These are phyloP conservation scores for Mucor velutinosus DNA, from an alignment of 371 early-diverging fungal species.

Conservation along the genomic window DNA sequence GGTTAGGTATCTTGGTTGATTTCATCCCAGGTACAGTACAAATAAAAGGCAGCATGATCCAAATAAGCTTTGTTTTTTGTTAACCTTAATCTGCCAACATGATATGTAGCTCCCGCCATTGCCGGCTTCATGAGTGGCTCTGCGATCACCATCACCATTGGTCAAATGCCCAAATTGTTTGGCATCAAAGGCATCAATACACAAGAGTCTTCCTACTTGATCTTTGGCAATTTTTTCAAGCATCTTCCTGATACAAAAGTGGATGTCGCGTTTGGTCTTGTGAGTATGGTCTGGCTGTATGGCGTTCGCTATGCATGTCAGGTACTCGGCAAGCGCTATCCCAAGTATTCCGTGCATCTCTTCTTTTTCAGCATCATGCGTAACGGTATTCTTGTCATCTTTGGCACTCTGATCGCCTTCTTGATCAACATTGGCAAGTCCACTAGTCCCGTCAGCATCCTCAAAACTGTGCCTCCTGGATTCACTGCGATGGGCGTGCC, in stretches of 20 bases:
- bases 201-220: slow-evolving; percentile 55
- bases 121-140: slow-evolving; percentile 77
- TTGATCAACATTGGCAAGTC: slow-evolving; percentile 43
- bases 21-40: slow-evolving; percentile 66
- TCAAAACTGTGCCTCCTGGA: slow-evolving; percentile 73
- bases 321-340: slow-evolving; percentile 38
- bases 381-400: slow-evolving; percentile 48
- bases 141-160: slow-evolving; percentile 75
- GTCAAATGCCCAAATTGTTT: slow-evolving; percentile 76
- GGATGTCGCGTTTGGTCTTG: slow-evolving; percentile 55
- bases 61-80: not conserved
- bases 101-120: slow-evolving; percentile 50
- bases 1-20: slow-evolving; percentile 85
- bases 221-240: slow-evolving; percentile 58
- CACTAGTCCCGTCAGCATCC: slow-evolving; percentile 55
- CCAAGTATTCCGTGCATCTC: slow-evolving; percentile 40
- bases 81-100: not conserved
- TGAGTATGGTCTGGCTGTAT: slow-evolving; percentile 49
- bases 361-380: slow-evolving; percentile 58
- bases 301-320: slow-evolving; percentile 44
- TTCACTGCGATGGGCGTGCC: slow-evolving; percentile 63
- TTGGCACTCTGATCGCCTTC: slow-evolving; percentile 48
- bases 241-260: slow-evolving; percentile 46
- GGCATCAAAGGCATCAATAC: slow-evolving; percentile 70
- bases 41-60: not conserved